Conservation (phyloP, 2,329 filamentous ascomycete genomes). For the Alternaria angustiovoidea region DNA sequence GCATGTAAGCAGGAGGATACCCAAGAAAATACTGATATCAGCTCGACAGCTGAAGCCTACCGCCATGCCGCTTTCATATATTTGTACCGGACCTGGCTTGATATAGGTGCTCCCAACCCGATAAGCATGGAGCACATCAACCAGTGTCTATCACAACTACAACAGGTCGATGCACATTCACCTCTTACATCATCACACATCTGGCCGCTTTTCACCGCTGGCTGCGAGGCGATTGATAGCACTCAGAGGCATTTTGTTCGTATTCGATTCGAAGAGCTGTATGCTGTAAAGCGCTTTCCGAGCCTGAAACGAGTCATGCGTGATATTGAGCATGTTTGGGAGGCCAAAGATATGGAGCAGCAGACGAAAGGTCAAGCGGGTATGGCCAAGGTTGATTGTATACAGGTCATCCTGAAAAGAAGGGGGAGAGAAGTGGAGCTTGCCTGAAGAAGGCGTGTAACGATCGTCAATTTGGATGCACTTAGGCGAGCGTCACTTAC, state of each 20-base stretch:
- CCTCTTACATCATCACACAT: slow-evolving; percentile 38
- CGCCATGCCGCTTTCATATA: slow-evolving; percentile 47
- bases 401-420: slow-evolving; percentile 37
- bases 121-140: slow-evolving; percentile 40
- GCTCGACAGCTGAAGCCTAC: slow-evolving; percentile 39
- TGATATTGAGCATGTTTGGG: slow-evolving; percentile 43
- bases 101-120: slow-evolving; percentile 41
- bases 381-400: slow-evolving; percentile 44
- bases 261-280: slow-evolving; percentile 37
- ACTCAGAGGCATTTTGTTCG: slow-evolving; percentile 37
- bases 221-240: slow-evolving; percentile 36
- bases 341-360: slow-evolving; percentile 37
- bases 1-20: background rate
- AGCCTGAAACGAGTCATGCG: slow-evolving; percentile 36
- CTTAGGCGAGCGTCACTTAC: background rate
- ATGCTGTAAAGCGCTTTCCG: slow-evolving; percentile 31
- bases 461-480: background rate
- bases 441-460: slow-evolving; percentile 18
- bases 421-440: slow-evolving; percentile 42
- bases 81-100: slow-evolving; percentile 44
- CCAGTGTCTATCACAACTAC: slow-evolving; percentile 31
- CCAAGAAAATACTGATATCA: slow-evolving; percentile 21
- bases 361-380: slow-evolving; percentile 30
- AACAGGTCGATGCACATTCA: slow-evolving; percentile 26
- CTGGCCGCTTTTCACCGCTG: slow-evolving; percentile 46